phyloP scores from a whole-genome alignment of 352 stramenopile genomes.

The Phytophthora podocarpi region DNA sequence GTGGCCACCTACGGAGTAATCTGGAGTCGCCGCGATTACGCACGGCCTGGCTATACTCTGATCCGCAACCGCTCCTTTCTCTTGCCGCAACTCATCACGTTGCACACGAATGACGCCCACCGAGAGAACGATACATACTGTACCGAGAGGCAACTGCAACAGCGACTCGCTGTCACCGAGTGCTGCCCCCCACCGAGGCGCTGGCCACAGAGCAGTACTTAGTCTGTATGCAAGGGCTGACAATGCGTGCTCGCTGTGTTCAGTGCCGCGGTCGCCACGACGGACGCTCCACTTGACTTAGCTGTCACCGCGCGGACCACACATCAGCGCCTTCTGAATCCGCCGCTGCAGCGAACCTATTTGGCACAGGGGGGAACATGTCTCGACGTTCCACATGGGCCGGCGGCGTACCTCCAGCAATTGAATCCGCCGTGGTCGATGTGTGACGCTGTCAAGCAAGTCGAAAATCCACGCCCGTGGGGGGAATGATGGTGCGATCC shows the following conservation, averaged over 20 bases:
- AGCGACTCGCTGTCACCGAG: too few relatives aligned
- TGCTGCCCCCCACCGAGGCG: too few relatives aligned
- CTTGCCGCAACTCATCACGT: conserved; percentile 14
- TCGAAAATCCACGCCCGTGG: conserved; percentile 10
- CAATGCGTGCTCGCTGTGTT: conserved; percentile 6
- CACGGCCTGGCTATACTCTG: background rate
- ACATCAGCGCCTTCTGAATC: background rate
- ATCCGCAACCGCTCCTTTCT: conserved; percentile 26
- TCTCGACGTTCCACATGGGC: conserved; percentile 17
- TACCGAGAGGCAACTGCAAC: too few relatives aligned
- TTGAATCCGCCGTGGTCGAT: conserved; percentile 3
- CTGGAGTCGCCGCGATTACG: too few relatives aligned
- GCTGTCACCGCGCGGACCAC: background rate
- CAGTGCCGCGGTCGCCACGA: conserved; percentile 5
- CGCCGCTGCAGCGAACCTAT: conserved; percentile 13
- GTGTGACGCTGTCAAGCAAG: conserved; percentile 5
- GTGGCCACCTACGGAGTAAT: too few relatives aligned
- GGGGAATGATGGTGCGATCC: conserved; percentile 1
- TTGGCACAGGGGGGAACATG: conserved; percentile 13
- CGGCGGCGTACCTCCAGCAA: background rate
- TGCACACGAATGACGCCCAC: conserved; percentile 13
- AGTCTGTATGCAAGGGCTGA: conserved; percentile 9
- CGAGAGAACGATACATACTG: conserved; percentile 10
- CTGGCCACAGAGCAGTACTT: too few relatives aligned
- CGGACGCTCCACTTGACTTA: too few relatives aligned